phyloP scores from a whole-genome alignment of 306 rosid genomes.

The Pterocarpus santalinus region DNA sequence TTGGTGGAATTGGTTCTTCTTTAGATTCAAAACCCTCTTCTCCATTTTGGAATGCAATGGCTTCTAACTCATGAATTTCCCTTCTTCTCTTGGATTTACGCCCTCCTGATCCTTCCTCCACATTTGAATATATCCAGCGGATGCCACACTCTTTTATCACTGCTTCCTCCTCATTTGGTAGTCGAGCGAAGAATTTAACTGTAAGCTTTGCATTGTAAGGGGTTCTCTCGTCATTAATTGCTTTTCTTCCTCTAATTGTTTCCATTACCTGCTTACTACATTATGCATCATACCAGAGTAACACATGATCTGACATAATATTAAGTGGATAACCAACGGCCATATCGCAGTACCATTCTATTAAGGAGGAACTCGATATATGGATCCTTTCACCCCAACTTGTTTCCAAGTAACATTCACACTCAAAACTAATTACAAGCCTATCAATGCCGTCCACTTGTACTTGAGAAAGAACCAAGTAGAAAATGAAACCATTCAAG shows the following conservation, averaged over 20 bases:
- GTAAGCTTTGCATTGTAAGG: neutral
- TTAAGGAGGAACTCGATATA: neutral
- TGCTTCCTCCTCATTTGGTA: neutral
- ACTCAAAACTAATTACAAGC: constrained; percentile 1
- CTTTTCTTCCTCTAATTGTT: neutral
- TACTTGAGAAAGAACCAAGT: constrained; percentile 14
- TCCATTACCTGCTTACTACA: constrained; percentile 1
- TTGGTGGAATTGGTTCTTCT: neutral
- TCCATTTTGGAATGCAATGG: neutral
- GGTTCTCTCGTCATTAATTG: neutral
- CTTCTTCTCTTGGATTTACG: neutral
- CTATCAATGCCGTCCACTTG: too few relatives aligned
- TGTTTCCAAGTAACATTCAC: constrained; percentile 29
- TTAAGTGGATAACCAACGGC: too few relatives aligned
- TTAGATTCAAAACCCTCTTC: neutral
- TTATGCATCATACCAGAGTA: constrained; percentile 36
- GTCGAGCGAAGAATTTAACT: constrained; percentile 32
- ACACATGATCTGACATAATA: constrained; percentile 21
- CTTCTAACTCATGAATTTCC: neutral
- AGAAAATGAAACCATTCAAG: constrained; percentile 21
- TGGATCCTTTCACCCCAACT: neutral
- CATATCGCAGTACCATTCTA: too few relatives aligned
- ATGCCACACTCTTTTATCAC: constrained; percentile 38
- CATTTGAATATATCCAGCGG: neutral
- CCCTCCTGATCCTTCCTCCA: neutral